Evolutionary conservation across 768 basidiomycete species (phyloP).

Genomic region (Suillus brevipes): DNA sequence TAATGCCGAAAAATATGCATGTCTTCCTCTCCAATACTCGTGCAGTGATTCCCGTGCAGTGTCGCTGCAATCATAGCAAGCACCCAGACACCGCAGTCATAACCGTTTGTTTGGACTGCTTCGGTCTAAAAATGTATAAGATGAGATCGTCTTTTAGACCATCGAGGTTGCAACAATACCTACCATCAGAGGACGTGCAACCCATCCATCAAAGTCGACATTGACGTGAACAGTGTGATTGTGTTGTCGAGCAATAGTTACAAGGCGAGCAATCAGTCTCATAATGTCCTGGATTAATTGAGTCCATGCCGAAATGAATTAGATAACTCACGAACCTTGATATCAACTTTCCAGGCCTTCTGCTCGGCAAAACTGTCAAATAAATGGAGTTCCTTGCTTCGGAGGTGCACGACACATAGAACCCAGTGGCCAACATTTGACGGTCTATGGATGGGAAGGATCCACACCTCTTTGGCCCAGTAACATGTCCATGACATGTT

Average conservation of each 20-base stretch:
- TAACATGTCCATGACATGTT: no score
- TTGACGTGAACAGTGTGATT: neutral
- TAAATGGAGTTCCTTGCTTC: constrained; percentile 18
- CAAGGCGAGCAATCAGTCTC: neutral
- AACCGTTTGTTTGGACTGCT: constrained; percentile 15
- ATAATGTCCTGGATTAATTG: no score
- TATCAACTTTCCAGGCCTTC: neutral
- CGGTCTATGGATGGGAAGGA: no score
- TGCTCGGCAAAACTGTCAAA: constrained; percentile 34
- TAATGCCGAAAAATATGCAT: neutral
- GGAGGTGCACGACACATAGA: constrained; percentile 19
- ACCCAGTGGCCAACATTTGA: constrained; percentile 32
- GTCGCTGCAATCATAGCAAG: neutral
- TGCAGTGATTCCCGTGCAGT: neutral
- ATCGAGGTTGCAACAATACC: neutral
- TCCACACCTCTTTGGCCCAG: no score
- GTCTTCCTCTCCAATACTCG: neutral
- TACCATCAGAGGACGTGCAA: neutral
- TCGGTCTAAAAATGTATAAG: neutral
- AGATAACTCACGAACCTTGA: neutral
- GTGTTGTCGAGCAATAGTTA: neutral
- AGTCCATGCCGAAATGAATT: no score
- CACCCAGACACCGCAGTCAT: constrained; percentile 28
- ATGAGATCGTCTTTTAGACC: neutral
- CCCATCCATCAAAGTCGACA: neutral